Percentiles rank a stretch among this genome's conserved stretches.
Conservation (phyloP, 2,329 filamentous ascomycete species). For the Clonostachys solani region DNA sequence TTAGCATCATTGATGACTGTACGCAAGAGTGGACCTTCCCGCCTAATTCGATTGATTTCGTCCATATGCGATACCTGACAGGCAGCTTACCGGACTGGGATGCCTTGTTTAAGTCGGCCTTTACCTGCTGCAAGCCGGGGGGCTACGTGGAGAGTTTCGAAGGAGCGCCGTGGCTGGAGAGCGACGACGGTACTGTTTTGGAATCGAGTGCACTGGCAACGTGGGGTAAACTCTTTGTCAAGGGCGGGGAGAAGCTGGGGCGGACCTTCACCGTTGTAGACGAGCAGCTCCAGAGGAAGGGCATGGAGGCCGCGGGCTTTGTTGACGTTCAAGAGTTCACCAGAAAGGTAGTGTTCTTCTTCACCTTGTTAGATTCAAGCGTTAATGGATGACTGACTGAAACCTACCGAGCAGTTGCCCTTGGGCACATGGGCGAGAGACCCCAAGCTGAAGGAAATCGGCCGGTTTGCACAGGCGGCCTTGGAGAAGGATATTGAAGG, state of each 20-base stretch:
- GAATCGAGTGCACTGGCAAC: background rate
- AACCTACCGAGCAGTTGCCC: conserved; percentile 32
- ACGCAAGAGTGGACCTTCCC: conserved; percentile 35
- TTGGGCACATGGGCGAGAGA: conserved; percentile 37
- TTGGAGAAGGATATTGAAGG: conserved; percentile 25
- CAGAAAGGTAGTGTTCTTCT: conserved; percentile 2
- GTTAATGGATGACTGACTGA: conserved; percentile 37
- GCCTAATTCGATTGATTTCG: conserved; percentile 46
- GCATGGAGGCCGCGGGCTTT: conserved; percentile 6
- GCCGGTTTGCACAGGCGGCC: conserved; percentile 12
- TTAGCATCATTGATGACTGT: conserved; percentile 5
- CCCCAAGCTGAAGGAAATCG: conserved; percentile 33
- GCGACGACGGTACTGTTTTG: conserved; percentile 5
- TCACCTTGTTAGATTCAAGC: conserved; percentile 25
- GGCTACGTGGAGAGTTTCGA: conserved; percentile 8
- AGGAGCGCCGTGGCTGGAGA: conserved; percentile 1
- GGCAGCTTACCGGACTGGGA: conserved; percentile 55
- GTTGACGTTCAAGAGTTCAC: conserved; percentile 3
- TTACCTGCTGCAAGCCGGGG: conserved; percentile 5
- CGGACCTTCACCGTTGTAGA: conserved; percentile 13
- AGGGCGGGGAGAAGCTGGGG: conserved; percentile 16
- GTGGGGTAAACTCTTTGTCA: conserved; percentile 14
- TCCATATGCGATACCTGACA: conserved; percentile 52
- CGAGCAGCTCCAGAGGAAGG: conserved; percentile 10
- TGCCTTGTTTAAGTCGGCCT: conserved; percentile 35